Percentiles rank a stretch among this genome's conserved stretches.
These are phyloP conservation scores for Coemansia interrupta DNA, from an alignment of 192 early-diverging fungal species.

Conservation along the genomic window DNA sequence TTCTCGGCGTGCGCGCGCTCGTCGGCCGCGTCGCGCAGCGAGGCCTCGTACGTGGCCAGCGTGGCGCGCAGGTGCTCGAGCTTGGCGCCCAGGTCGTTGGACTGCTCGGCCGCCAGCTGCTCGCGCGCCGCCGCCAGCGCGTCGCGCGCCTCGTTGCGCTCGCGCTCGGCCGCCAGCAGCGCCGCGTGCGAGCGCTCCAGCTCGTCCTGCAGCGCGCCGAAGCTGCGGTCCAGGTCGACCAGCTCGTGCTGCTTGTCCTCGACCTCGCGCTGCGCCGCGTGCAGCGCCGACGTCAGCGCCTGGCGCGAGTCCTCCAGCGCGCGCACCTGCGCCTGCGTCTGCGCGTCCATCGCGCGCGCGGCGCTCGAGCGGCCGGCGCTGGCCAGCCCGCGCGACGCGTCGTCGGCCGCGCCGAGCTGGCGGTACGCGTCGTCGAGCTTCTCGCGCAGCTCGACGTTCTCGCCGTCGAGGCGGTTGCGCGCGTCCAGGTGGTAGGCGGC, in stretches of 20 bases:
- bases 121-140: conserved; percentile 28
- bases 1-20: conserved; percentile 74
- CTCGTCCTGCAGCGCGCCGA: conserved; percentile 48
- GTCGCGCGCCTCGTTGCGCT: conserved; percentile 42
- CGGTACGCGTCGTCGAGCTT: conserved; percentile 57
- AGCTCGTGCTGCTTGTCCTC: conserved; percentile 73
- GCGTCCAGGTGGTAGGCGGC: conserved; percentile 66
- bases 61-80: conserved; percentile 45
- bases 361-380: conserved; percentile 38
- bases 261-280: conserved; percentile 70
- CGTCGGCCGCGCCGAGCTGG: conserved; percentile 55
- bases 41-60: conserved; percentile 63
- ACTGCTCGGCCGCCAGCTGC: conserved; percentile 37
- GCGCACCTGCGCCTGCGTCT: conserved; percentile 70
- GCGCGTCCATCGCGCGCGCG: conserved; percentile 47
- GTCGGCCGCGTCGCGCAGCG: conserved; percentile 57
- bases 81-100: conserved; percentile 29
- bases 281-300: conserved; percentile 73
- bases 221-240: conserved; percentile 53
- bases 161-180: conserved; percentile 39
- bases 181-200: conserved; percentile 29
- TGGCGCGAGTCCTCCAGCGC: conserved; percentile 78
- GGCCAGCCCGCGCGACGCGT: conserved; percentile 57
- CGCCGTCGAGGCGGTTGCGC: conserved; percentile 58
- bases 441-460: conserved; percentile 62